Conservation (phyloP, 108 stramenopile species). For the Mayamaea pseudoterrestris region DNA sequence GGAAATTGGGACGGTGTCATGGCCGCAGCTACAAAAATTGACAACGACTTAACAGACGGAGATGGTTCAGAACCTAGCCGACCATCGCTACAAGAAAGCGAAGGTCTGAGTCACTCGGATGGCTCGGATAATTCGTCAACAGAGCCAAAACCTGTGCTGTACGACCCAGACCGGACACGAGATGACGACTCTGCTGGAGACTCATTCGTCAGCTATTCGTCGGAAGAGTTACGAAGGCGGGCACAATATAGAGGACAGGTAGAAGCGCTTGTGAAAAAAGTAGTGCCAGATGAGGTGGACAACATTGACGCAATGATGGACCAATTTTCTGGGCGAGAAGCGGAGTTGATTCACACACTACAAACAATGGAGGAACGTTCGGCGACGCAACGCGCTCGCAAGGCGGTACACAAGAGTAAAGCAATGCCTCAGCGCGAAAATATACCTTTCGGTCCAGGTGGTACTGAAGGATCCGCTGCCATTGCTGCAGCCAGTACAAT, state of each 20-base stretch:
- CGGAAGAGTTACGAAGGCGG: constrained; percentile 16
- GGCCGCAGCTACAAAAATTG: constrained; percentile 13
- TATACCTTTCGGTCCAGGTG: constrained; percentile 1
- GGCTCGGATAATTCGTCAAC: background rate
- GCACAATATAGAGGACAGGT: constrained; percentile 61
- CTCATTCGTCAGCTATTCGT: background rate
- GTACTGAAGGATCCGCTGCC: constrained; percentile 24
- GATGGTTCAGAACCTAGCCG: background rate
- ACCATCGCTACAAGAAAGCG: background rate
- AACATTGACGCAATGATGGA: constrained; percentile 75
- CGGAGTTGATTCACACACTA: constrained; percentile 62
- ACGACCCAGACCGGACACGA: no score
- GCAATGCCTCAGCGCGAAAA: constrained; percentile 10
- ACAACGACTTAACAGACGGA: background rate
- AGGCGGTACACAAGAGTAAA: constrained; percentile 67
- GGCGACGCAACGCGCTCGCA: constrained; percentile 51
- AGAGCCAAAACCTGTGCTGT: no score
- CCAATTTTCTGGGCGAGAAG: constrained; percentile 69
- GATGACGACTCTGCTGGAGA: background rate
- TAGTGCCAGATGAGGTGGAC: constrained; percentile 68
- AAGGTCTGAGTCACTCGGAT: background rate
- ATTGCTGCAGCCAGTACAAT: constrained; percentile 50
- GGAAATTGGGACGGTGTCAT: constrained; percentile 36
- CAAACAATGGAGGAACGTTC: constrained; percentile 74
- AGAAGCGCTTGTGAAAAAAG: constrained; percentile 49